Evolutionary conservation across 176 grass and related monocot species (phyloP).

Genomic region (Zoysia pacifica): DNA sequence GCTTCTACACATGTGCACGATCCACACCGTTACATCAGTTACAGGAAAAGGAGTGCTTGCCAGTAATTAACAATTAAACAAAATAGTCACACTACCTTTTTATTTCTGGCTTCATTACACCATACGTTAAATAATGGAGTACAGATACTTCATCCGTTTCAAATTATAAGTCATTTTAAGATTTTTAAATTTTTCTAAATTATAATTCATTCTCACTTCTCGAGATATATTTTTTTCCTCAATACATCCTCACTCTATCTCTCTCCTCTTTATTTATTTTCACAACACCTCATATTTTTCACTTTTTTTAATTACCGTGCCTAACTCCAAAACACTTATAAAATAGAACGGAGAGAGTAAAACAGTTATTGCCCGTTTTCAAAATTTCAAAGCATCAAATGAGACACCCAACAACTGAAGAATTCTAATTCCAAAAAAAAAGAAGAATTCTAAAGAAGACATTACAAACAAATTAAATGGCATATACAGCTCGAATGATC

Average conservation of each 20-base stretch:
- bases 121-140: background rate
- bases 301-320: too few species aligned
- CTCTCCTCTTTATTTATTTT: too few species aligned
- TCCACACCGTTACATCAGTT: background rate
- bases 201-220: too few species aligned
- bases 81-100: background rate
- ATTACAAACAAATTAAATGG: background rate
- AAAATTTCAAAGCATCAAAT: background rate
- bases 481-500: background rate
- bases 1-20: background rate
- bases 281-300: too few species aligned
- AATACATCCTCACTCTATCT: too few species aligned
- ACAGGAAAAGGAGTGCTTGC: background rate
- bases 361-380: too few species aligned
- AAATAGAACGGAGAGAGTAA: too few species aligned
- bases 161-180: too few species aligned
- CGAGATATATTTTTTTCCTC: too few species aligned
- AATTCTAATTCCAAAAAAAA: background rate
- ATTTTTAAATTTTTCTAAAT: too few species aligned
- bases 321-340: too few species aligned
- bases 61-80: background rate
- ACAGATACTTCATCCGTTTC: too few species aligned
- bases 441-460: background rate
- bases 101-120: background rate
- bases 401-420: background rate